phyloP scores from a whole-genome alignment of 768 basidiomycete genomes.

The Suillus discolor region DNA sequence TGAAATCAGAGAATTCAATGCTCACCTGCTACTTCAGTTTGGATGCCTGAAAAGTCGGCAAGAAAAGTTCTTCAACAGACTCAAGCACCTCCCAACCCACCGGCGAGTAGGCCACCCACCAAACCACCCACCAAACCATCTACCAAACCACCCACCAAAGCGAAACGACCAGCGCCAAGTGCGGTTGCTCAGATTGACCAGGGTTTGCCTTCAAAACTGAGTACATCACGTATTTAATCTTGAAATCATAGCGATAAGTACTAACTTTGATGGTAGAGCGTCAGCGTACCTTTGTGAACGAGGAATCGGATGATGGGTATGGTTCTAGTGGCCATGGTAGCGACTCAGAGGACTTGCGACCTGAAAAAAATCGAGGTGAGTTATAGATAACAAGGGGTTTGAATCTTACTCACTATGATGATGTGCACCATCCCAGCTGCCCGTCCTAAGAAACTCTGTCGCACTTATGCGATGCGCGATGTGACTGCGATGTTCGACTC shows the following conservation, averaged over 20 bases:
- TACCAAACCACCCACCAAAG: no score
- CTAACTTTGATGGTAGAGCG: not conserved
- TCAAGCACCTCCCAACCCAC: not conserved
- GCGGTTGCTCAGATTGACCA: not conserved
- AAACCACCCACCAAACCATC: no score
- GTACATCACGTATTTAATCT: not conserved
- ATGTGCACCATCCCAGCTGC: no score
- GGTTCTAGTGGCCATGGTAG: not conserved
- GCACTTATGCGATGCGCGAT: not conserved
- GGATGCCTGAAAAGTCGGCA: not conserved
- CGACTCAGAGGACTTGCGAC: not conserved
- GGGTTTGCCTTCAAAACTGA: conserved; percentile 1
- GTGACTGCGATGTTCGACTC: not conserved
- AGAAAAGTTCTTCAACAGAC: not conserved
- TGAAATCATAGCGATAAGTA: not conserved
- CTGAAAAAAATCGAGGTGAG: not conserved
- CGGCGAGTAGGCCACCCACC: not conserved
- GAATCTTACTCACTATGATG: not conserved
- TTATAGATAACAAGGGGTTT: not conserved
- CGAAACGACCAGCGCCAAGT: not conserved
- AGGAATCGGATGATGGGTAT: not conserved
- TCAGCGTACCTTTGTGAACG: not conserved
- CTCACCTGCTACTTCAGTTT: not conserved
- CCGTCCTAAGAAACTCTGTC: not conserved
- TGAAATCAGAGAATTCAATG: not conserved